Percentiles rank a stretch among this genome's conserved stretches.
phyloP scores from a whole-genome alignment of 208 protist genomes.

The Angomonas deanei region DNA sequence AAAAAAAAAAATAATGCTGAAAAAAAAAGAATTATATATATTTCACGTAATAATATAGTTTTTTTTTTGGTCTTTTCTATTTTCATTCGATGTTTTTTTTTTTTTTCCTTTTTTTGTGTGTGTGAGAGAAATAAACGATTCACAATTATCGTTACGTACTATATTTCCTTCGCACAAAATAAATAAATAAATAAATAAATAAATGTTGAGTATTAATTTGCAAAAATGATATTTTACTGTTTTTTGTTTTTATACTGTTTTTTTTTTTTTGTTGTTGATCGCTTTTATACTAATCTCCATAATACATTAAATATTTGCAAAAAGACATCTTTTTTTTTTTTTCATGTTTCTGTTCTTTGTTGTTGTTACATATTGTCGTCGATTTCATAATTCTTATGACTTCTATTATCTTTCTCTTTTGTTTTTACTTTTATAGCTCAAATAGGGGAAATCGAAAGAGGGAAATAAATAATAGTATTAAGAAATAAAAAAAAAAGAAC shows the following conservation, averaged over 20 bases:
- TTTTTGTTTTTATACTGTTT: conserved; percentile 7
- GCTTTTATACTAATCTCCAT: not conserved
- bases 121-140: conserved; percentile 1
- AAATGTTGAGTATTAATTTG: conserved; percentile 5
- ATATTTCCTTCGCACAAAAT: not conserved
- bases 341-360: conserved; percentile 10
- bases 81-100: too few relatives aligned
- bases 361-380: not conserved
- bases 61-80: not conserved
- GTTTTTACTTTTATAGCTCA: not conserved
- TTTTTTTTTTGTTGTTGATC: conserved; percentile 8
- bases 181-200: not conserved
- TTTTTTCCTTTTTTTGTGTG: conserved; percentile 10
- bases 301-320: conserved; percentile 1
- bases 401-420: not conserved
- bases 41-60: not conserved
- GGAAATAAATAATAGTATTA: conserved; percentile 1
- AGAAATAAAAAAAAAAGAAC: not conserved
- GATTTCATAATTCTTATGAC: not conserved
- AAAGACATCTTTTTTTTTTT: not conserved
- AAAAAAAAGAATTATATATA: not conserved
- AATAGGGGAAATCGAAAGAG: not conserved
- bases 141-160: not conserved
- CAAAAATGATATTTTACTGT: conserved; percentile 16
- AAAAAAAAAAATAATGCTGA: too few relatives aligned